Evolutionary conservation across 176 grass and related monocot genomes (phyloP).

Genomic region (Urochloa ruziziensis): DNA sequence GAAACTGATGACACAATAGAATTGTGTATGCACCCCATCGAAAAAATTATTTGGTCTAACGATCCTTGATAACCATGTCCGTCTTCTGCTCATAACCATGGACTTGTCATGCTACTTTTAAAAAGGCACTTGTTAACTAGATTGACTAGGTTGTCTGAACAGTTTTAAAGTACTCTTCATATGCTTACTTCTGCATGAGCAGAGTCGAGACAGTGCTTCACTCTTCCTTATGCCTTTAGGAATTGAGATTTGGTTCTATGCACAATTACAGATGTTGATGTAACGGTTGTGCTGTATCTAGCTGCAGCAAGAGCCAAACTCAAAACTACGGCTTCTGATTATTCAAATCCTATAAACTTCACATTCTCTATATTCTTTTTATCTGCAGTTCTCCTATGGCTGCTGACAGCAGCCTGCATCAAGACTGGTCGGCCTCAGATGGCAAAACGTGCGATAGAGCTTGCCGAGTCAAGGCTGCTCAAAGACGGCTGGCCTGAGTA

Average conservation of each 20-base stretch:
- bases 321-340: background rate
- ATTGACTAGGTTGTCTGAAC: background rate
- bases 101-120: background rate
- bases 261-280: background rate
- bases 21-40: background rate
- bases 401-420: conserved; percentile 90
- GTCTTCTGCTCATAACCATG: background rate
- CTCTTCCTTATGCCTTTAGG: background rate
- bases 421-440: conserved; percentile 90
- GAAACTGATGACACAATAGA: background rate
- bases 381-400: conserved; percentile 86
- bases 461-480: conserved; percentile 63
- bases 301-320: background rate
- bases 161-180: background rate
- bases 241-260: background rate
- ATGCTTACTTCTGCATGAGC: background rate
- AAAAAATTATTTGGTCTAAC: background rate
- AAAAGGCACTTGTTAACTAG: background rate
- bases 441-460: conserved; percentile 78
- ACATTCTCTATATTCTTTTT: background rate
- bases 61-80: background rate
- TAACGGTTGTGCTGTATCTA: background rate
- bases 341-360: background rate
- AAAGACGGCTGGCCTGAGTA: conserved; percentile 93
- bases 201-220: background rate